Evolutionary conservation across 225 moss, liverwort and hornwort genomes (phyloP), one percentile per base, ranked within the genome.

Genomic region (Rhytidiadelphus loreus): DNA sequence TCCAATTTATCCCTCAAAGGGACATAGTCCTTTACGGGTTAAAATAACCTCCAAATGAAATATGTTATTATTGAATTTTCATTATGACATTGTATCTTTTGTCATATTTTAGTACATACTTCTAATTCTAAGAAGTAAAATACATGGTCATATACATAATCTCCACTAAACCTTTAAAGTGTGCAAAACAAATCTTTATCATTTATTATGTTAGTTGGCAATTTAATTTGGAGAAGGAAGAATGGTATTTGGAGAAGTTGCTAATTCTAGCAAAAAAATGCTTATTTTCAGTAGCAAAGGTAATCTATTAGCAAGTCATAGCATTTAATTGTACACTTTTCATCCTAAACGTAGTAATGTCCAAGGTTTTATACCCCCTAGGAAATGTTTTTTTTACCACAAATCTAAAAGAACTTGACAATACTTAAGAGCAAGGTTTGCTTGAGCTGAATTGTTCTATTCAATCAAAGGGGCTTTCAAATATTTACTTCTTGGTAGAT

Each of bases 121-220:
- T 71, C 0, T 16, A 28, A 26, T 71, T 71, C 9, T 43, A 16
- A 71, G 1, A n/a, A 25, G 4, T 15, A 26, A 41, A 71, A 71
- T 43, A 5, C 2, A 43, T 1, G 2, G 16, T 15, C 2, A 0
- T 41, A 43, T 43, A 43, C 16, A 9, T 71, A 26, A 1, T 43
- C 26, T 1, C 26, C 0, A 43, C 3, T 0, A 71, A 2, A 71
- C 15, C 71, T 71, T 43, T 43, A 43, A 26, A 26, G 1, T 69
- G 24, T 69, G 4, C 24, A 69, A 69, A 24, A 39, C 0, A 69
- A 23, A 23, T 24, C 8, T 39, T 69, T 39, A 39, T 8, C 4
- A 13, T 39, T 69, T 41, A 41, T 24, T 69, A 39, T 41, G 8
- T 41, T 25, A 39, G 8, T 39, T 69, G 13, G 8, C 8, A 69